Evolutionary conservation across 345 rosid genomes (phyloP), one percentile per base, ranked within the genome.

Genomic region (Eucalyptus marginata): DNA sequence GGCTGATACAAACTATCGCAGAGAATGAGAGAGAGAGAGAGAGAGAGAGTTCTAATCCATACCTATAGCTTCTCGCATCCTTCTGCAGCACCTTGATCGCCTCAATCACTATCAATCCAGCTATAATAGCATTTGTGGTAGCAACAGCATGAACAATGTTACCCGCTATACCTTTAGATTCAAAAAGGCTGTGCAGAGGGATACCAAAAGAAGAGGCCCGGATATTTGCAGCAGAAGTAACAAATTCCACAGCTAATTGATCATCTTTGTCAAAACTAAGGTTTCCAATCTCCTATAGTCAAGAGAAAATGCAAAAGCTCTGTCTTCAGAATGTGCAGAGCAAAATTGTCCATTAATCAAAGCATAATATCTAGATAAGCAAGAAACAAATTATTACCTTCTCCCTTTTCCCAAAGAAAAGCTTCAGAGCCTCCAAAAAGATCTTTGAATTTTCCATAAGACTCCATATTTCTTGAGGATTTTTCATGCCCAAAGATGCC

Each of bases 101-200:
- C 94, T 98, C 99, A 88, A 98, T 96, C 86, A 98, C 99, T 87
- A 98, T 97, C 92, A 98, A 90, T 87, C 99, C 99, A 89, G 99
- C 99, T 86, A 98, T 86, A 89, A 96, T 87, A 89, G 99, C 99
- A 91, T 98, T 98, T 88, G 99, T 98, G 31, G 99, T 98, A 85
- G 99, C 99, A 90, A 98, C 96, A 29, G 99, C 99, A 92, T 98
- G 99, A 71, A 98, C 99, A 89, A 97, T 98, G 90, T 97, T 98
- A 68, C 99, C 99, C 62, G 99, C 99, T 83, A 98, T 97, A 88
- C 99, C 99, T 93, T 98, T 98, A 89, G 99, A 97, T 95, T 98
- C 99, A 94, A 98, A 98, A 92, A 98, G 97, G 93, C 99, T 96
- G 89, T 96, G 99, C 90, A 94, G 93, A 86, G 98, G 96, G 93